phyloP scores from a whole-genome alignment of 2,329 filamentous ascomycete species.

The Fusarium udum region DNA sequence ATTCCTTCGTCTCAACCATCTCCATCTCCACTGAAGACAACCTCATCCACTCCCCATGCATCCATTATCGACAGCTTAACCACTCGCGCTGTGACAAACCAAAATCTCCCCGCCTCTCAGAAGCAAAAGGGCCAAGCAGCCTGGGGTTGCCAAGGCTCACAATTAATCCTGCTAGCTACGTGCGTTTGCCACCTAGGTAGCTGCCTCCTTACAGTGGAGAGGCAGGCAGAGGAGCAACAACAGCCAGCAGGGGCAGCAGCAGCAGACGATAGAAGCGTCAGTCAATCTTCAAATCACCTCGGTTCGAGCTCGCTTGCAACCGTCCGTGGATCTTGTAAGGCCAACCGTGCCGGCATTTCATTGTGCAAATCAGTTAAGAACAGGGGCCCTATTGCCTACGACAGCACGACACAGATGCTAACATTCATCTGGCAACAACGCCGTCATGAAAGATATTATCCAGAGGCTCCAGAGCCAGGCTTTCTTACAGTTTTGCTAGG shows the following conservation, averaged over 20 bases:
- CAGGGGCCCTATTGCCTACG: conserved; percentile 15
- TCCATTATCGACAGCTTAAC: conserved; percentile 32
- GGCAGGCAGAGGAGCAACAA: background rate
- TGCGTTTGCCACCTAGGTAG: background rate
- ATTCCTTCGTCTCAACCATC: conserved; percentile 14
- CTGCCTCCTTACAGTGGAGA: conserved; percentile 10
- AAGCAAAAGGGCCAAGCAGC: conserved; percentile 35
- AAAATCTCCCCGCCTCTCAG: conserved; percentile 34
- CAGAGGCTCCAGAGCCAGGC: background rate
- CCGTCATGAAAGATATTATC: conserved; percentile 14
- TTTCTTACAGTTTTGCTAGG: conserved; percentile 7
- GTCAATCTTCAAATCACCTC: conserved; percentile 25
- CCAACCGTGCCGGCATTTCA: conserved; percentile 9
- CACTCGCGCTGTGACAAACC: conserved; percentile 23
- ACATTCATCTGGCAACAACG: conserved; percentile 27
- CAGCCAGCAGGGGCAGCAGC: background rate
- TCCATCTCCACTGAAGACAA: conserved; percentile 26
- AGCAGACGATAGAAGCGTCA: background rate
- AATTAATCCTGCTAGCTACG: conserved; percentile 14
- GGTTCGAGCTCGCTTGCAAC: conserved; percentile 16
- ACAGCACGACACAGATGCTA: conserved; percentile 8
- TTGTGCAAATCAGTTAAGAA: conserved; percentile 27
- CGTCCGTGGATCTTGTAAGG: conserved; percentile 22
- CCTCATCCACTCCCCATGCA: conserved; percentile 34
- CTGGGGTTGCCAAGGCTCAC: conserved; percentile 32